Base-by-base conservation (phyloP, 805 yeast genomes). In the Metschnikowia drakensbergensis region DNA sequence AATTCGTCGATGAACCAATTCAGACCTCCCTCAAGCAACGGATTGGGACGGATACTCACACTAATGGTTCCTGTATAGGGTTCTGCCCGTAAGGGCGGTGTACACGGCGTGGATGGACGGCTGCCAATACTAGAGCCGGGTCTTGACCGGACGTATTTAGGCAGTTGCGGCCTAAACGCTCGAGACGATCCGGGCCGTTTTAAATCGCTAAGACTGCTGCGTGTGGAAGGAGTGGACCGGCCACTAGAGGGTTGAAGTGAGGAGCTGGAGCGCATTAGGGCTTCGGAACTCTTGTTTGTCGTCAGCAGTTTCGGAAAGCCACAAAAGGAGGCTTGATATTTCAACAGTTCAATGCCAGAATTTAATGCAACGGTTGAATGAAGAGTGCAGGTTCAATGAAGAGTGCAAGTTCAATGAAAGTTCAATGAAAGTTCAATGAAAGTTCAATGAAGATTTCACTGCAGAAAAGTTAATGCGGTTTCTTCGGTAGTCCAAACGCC, bases 1-100 rank as follows among this genome's bases (percentile, higher is more conserved):
- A 30, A 10, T 6, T 73, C 63, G 49, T 75, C 76, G 40, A 78
- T 74, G 49, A 56, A 65, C 84, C 80, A 86, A 51, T 60, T 69
- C 7, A 66, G 39, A 50, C 54, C 62, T 60, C 63, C 26, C 66
- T 59, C 42, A 71, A 62, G 0, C 28, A 31, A 38, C 6, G 96
- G 96, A 54, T 84, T 83, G 13, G 91, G 89, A 52, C 97, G 71
- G 9, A 89, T 78, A 0, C 90, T 79, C 1, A 89, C 96, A 1
- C 80, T 77, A 53, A 89, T 88, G 11, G 84, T 75, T 1, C 95
- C 95, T 3, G 81, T 75, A 58, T 84, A 86, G 0, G 76, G 75
- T 42, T 72, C 76, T 8, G 56, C 58, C 13, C 54, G 48, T 32
- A 59, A 61, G 1, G 66, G 60, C 7, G 76, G 75, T 1, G 76